Conservation (phyloP, 768 basidiomycete species). For the Trametes cinnabarina region DNA sequence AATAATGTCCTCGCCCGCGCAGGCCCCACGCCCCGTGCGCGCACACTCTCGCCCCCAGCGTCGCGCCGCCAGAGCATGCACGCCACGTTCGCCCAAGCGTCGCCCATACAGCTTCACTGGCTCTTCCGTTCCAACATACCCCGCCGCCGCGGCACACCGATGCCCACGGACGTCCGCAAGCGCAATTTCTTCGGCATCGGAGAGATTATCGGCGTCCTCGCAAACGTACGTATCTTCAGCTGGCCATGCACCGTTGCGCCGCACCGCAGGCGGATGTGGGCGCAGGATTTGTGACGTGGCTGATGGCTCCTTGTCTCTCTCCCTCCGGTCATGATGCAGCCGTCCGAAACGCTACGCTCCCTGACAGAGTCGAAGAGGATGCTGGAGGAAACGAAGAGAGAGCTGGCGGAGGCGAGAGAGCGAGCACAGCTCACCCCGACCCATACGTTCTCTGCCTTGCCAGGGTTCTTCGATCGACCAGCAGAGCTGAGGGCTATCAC, state of each 20-base stretch:
- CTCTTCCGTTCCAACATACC: slow-evolving; percentile 74
- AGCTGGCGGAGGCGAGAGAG: slow-evolving; percentile 68
- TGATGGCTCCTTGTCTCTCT: slow-evolving; percentile 3
- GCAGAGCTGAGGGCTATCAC: slow-evolving; percentile 66
- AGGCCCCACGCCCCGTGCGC: slow-evolving; percentile 20
- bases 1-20: slow-evolving; percentile 16
- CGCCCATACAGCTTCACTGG: slow-evolving; percentile 53
- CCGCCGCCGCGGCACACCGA: slow-evolving; percentile 55
- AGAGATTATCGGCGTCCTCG: slow-evolving; percentile 71
- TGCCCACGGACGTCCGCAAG: slow-evolving; percentile 60
- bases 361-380: slow-evolving; percentile 74
- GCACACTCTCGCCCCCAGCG: slow-evolving; percentile 26
- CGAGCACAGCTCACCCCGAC: slow-evolving; percentile 63
- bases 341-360: slow-evolving; percentile 74
- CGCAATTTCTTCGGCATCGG: slow-evolving; percentile 78
- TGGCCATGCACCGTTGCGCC: background rate
- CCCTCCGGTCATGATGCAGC: slow-evolving; percentile 42
- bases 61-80: slow-evolving; percentile 31
- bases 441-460: slow-evolving; percentile 76
- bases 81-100: slow-evolving; percentile 19
- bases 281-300: slow-evolving; percentile 11
- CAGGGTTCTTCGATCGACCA: slow-evolving; percentile 69
- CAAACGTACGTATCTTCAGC: slow-evolving; percentile 55
- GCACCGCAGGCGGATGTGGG: slow-evolving; percentile 3
- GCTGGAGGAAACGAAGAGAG: slow-evolving; percentile 74